These are phyloP conservation scores for Pythium guiyangense DNA, from an alignment of 352 stramenopile species.

Conservation along the genomic window DNA sequence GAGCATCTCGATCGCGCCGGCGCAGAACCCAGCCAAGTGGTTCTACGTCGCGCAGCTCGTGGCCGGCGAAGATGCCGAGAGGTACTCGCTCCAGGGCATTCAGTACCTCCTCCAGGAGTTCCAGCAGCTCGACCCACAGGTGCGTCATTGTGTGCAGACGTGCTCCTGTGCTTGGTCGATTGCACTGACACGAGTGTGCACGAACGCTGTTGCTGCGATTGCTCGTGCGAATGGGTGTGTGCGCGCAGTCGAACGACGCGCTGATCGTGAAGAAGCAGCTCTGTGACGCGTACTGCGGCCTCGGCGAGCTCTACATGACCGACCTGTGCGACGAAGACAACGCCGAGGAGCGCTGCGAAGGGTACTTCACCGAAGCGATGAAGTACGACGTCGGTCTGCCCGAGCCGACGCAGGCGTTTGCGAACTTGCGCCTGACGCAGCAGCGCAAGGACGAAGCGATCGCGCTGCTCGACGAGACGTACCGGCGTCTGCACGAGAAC, in stretches of 20 bases:
- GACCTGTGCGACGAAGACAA: constrained; percentile 93
- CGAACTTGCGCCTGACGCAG: constrained; percentile 94
- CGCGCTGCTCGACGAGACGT: constrained; percentile 89
- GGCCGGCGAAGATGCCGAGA: constrained; percentile 62
- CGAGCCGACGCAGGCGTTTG: constrained; percentile 93
- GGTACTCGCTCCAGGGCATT: constrained; percentile 70
- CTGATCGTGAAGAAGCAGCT: constrained; percentile 88
- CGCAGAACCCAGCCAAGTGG: constrained; percentile 78
- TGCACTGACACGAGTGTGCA: too few species aligned
- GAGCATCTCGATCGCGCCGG: constrained; percentile 58
- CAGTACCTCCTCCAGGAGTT: constrained; percentile 59
- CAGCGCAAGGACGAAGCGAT: constrained; percentile 87
- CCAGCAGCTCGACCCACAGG: constrained; percentile 22
- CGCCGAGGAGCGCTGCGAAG: constrained; percentile 92
- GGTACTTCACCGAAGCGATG: constrained; percentile 86
- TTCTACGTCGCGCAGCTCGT: constrained; percentile 84
- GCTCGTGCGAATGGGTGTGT: too few species aligned
- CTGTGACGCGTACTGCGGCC: constrained; percentile 90
- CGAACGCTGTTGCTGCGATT: too few species aligned
- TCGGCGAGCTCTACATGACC: constrained; percentile 97
- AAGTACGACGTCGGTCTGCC: constrained; percentile 87
- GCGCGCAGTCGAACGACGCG: constrained; percentile 35
- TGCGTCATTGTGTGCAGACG: background rate
- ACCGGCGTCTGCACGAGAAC: constrained; percentile 81
- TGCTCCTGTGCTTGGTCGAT: too few species aligned